Percentiles rank a stretch among this genome's conserved stretches.
These are phyloP conservation scores for Magnolia changhungtana DNA, from an alignment of 164 flowering plant species.

Conservation along the genomic window DNA sequence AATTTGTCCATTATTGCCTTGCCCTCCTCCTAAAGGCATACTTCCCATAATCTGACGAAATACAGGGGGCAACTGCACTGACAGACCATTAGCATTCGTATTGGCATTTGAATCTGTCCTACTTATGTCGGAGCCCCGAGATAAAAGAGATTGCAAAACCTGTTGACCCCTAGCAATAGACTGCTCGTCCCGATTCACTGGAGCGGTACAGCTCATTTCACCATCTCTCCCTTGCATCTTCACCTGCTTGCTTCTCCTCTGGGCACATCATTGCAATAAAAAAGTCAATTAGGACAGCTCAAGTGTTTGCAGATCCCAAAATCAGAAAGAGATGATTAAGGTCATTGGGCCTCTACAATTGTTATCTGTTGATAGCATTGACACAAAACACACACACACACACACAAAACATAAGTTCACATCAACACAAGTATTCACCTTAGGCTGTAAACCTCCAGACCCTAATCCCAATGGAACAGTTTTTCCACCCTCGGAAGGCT, in stretches of 20 bases:
- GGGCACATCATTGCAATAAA: neutral
- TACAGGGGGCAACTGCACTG: slow-evolving; percentile 21
- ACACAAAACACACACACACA: neutral
- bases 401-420: neutral
- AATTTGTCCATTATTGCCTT: slow-evolving; percentile 34
- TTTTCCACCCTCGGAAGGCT: slow-evolving; percentile 24
- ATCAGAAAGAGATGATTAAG: neutral
- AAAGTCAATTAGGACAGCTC: neutral
- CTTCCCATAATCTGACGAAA: slow-evolving; percentile 19
- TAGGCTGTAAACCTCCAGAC: slow-evolving; percentile 70
- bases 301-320: neutral
- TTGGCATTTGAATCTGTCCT: slow-evolving; percentile 7
- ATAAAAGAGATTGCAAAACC: slow-evolving; percentile 53
- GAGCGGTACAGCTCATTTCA: slow-evolving; percentile 23
- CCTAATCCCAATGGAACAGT: slow-evolving; percentile 83
- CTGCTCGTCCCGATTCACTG: slow-evolving; percentile 27
- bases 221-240: slow-evolving; percentile 29
- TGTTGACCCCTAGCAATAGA: slow-evolving; percentile 35
- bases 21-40: slow-evolving; percentile 22
- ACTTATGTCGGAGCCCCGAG: slow-evolving; percentile 28
- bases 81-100: slow-evolving; percentile 10
- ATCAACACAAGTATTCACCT: slow-evolving; percentile 36
- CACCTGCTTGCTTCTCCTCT: slow-evolving; percentile 47
- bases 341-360: neutral
- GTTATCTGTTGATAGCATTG: neutral